Evolutionary conservation across 495 filamentous ascomycete species (phyloP).

Genomic region (Aspergillus diversus): DNA sequence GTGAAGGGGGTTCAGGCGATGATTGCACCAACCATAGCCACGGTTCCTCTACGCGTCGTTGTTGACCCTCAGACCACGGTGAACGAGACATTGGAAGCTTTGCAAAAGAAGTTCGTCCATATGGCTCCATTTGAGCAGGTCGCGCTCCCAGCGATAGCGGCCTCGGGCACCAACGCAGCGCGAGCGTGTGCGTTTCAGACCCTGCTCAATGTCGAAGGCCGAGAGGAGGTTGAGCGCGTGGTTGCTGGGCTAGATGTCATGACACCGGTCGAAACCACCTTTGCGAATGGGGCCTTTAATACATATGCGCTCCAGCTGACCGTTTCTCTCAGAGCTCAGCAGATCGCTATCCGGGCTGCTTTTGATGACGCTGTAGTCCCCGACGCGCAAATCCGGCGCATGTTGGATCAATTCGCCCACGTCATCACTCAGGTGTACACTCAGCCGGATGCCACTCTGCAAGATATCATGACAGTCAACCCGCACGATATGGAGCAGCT

Average conservation of each 20-base stretch:
- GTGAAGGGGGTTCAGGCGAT: constrained; percentile 33
- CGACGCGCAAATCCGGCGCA: constrained; percentile 14
- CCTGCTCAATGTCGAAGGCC: constrained; percentile 11
- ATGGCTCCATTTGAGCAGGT: constrained; percentile 46
- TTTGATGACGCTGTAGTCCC: constrained; percentile 21
- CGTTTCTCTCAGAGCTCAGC: background rate
- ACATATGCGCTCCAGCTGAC: constrained; percentile 23
- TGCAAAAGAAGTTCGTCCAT: constrained; percentile 38
- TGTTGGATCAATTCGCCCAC: constrained; percentile 25
- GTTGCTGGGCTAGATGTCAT: background rate
- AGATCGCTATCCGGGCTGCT: constrained; percentile 11
- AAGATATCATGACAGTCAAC: constrained; percentile 17
- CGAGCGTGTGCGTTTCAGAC: constrained; percentile 58
- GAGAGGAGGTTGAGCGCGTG: background rate
- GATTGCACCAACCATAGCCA: constrained; percentile 40
- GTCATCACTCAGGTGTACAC: constrained; percentile 22
- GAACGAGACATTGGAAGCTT: constrained; percentile 32
- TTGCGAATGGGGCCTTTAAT: constrained; percentile 1
- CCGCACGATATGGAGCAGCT: constrained; percentile 14
- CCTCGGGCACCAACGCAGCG: constrained; percentile 49
- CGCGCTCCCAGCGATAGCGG: constrained; percentile 55
- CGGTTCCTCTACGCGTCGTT: constrained; percentile 18
- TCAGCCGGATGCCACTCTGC: background rate
- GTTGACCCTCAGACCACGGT: background rate
- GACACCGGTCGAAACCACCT: constrained; percentile 1